Conservation (phyloP, 495 filamentous ascomycete species). For the Evernia prunastri region DNA sequence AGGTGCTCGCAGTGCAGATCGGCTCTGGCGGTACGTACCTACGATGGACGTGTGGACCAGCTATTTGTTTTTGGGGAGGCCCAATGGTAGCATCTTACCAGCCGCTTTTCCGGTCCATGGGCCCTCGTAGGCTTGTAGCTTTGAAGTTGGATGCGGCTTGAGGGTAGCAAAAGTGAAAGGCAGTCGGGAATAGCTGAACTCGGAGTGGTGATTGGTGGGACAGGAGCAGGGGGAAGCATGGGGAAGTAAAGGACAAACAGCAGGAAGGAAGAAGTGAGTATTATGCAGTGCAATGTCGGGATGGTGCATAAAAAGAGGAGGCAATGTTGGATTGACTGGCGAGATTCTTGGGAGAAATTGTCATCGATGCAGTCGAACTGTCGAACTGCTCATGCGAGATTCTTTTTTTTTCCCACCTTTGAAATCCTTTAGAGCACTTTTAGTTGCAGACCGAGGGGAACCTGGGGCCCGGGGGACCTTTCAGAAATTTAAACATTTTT, state of each 20-base stretch:
- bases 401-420: no score
- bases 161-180: neutral
- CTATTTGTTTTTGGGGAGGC: neutral
- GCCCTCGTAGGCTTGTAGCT: no score
- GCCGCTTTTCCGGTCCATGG: no score
- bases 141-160: no score
- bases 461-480: no score
- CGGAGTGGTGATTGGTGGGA: neutral
- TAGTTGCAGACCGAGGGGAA: no score
- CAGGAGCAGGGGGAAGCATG: neutral
- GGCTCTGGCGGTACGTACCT: neutral
- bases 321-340: neutral
- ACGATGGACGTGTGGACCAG: neutral
- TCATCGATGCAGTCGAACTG: neutral
- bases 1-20: neutral
- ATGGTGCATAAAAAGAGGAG: neutral
- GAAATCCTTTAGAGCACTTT: no score
- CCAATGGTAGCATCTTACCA: neutral
- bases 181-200: neutral
- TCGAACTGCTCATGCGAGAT: neutral
- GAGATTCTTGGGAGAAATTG: constrained; percentile 4
- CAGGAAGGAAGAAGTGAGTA: no score
- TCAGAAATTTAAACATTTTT: no score
- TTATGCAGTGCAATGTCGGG: neutral
- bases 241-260: neutral